Evolutionary conservation across 1,284 basidiomycete species (phyloP), one percentile per base, ranked within the genome.

Genomic region (Trichosporon sp.): DNA sequence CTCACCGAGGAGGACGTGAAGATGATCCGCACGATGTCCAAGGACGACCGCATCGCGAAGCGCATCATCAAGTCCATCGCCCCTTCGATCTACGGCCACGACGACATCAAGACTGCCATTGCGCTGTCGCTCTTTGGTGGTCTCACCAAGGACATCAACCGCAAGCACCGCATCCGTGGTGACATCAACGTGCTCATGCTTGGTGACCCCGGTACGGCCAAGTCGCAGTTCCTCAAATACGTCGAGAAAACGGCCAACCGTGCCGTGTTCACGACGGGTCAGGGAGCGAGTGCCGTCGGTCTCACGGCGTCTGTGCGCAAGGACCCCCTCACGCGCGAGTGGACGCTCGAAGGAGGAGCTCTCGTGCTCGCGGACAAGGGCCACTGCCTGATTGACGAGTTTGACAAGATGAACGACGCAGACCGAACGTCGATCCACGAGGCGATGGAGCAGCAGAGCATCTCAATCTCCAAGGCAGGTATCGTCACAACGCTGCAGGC

Each of bases 361-460:
- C 87, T 99, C 10, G 97, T 99, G 51, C 87, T 99, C 31, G 97
- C 96, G 0, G 96, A 99, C 86, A 98, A 98, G 86, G 96, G 96
- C n/a, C 93, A 92, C 46, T 99, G 97, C 79, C 87, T 99, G 40
- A 99, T 99, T 77, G 96, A 99, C 85, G 97, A 99, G 85, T 99
- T 99, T 83, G 96, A 99, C 87, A 99, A 99, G 88, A 99, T 99
- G 96, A 99, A 99, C 85, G 96, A 99, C 79, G 90, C 93, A 38
- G 94, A 96, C 84, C 88, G 95, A 75, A 98, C 96, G 11, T 98
- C 95, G 6, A 99, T 99, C 78, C 97, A 99, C 86, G 96, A 99
- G 84, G 97, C 97, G 1, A 99, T 99, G 96, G 96, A 99, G 83
- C 96, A 99, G 85, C 96, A 99, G 82, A 92, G 92, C n/a, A 99